Conservation (phyloP, 345 rosid genomes). For the Eucalyptus camaldulensis region DNA sequence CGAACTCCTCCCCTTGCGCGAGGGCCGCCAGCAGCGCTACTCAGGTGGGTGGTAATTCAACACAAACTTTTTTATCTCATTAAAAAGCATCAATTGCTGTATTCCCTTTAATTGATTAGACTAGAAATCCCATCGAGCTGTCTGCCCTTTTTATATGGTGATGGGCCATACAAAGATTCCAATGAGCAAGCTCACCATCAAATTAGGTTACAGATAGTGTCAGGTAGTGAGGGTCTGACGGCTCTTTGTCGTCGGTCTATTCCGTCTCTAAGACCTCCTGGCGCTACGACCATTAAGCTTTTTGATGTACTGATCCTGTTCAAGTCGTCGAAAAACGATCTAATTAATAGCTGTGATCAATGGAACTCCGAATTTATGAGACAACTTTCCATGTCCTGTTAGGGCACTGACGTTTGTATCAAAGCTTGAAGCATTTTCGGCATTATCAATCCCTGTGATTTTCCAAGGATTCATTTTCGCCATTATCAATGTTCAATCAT, state of each 20-base stretch:
- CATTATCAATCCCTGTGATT: background rate
- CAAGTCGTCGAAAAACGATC: background rate
- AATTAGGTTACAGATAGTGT: background rate
- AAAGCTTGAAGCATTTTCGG: background rate
- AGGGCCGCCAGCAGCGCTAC: too few species aligned
- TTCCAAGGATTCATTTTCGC: background rate
- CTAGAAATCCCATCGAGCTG: background rate
- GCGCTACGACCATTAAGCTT: rapidly evolving
- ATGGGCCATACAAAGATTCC: background rate
- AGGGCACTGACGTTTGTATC: background rate
- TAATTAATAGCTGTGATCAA: background rate
- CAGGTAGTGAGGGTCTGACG: rapidly evolving
- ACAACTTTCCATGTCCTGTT: background rate
- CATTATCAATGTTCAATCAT: background rate
- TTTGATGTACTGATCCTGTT: background rate
- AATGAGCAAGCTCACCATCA: background rate
- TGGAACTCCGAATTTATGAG: background rate
- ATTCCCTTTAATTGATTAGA: background rate
- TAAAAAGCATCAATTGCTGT: too few species aligned
- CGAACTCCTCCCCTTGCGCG: too few species aligned
- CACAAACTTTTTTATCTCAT: background rate
- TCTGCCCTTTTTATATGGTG: rapidly evolving
- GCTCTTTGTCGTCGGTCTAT: background rate
- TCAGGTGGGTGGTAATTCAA: too few species aligned
- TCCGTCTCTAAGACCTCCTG: background rate